Conservation (phyloP, 768 basidiomycete genomes). For the Lactarius trivialis region DNA sequence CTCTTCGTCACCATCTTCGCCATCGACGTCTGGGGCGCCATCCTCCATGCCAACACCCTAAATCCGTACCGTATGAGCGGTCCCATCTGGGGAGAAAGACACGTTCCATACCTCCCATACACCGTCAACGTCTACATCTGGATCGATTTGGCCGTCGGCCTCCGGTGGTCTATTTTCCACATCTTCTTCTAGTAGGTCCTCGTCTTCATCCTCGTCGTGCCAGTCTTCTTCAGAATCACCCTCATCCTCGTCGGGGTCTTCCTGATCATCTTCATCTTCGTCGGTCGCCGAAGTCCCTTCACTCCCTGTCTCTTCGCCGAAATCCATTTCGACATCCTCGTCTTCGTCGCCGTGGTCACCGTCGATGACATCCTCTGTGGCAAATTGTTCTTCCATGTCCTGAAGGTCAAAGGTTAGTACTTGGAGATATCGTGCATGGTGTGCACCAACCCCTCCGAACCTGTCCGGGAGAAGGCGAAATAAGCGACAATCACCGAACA, state of each 20-base stretch:
- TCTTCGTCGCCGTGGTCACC: constrained; percentile 77
- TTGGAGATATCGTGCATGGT: constrained; percentile 4
- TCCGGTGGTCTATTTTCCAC: constrained; percentile 33
- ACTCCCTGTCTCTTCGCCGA: constrained; percentile 75
- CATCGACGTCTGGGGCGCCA: constrained; percentile 32
- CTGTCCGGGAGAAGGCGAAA: constrained; percentile 26
- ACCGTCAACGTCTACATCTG: constrained; percentile 36
- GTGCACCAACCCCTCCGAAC: constrained; percentile 69
- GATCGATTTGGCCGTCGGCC: constrained; percentile 34
- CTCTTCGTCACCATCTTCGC: constrained; percentile 41
- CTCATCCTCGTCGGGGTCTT: constrained; percentile 52
- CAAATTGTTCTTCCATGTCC: constrained; percentile 84
- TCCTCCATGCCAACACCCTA: constrained; percentile 34
- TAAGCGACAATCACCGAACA: constrained; percentile 4
- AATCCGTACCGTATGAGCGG: background rate
- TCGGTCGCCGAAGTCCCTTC: constrained; percentile 75
- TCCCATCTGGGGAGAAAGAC: background rate
- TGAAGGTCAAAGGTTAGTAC: constrained; percentile 30
- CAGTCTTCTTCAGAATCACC: constrained; percentile 57
- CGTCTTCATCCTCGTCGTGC: constrained; percentile 61
- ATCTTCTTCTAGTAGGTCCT: constrained; percentile 42
- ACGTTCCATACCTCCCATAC: constrained; percentile 34
- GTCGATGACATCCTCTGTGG: constrained; percentile 69
- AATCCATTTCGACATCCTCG: constrained; percentile 84
- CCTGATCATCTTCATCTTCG: constrained; percentile 61